Evolutionary conservation across 2,329 filamentous ascomycete genomes (phyloP), one percentile per base, ranked within the genome.

Genomic region (Sordariomycetes sp.): DNA sequence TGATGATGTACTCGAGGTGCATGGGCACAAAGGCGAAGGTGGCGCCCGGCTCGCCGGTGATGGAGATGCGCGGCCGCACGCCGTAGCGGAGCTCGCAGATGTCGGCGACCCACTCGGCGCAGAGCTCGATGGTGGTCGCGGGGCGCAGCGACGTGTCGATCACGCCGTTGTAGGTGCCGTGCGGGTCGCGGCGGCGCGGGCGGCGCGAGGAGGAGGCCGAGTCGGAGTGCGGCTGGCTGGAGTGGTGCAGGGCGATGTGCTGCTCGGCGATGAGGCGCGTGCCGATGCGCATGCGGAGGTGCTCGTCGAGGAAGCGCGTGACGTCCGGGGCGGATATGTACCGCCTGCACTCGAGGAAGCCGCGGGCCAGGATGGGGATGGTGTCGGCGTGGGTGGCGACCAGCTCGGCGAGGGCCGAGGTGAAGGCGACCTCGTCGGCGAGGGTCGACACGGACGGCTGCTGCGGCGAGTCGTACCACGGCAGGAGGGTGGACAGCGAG

Each of bases 81-180:
- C 94, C 94, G 68, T 99, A 99, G 61, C 94, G 93, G 40, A 97
- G 80, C 76, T 97, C 94, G 74, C 93, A 97, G 61, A 97, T 96
- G 67, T 97, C 94, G 46, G 89, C 90, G 0, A 99, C 94, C 61
- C 94, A 95, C 60, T 87, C 86, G 57, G 92, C 92, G 72, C 93
- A 97, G 7, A 83, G 82, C 64, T 92, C 86, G 51, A 97, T 83
- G 50, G 93, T 89, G 53, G 83, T 80, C 0, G 90, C 89, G 0
- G 94, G 94, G 40, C 86, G 86, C 11, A 99, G 78, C 2, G 86
- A 86, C 0, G 94, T 97, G 72, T 99, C 93, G 61, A 99, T 97
- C 24, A 97, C 91, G 57, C 94, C 94, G 62, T 97, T 95, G 69
- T 93, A 97, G 57, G 85, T 87, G 0, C 76, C 77, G 55, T 79